A percentile compares a stretch with the other conserved stretches of the same genome.
Evolutionary conservation across 1,284 basidiomycete species (phyloP).

Genomic region (Fomitiporia mediterranea): DNA sequence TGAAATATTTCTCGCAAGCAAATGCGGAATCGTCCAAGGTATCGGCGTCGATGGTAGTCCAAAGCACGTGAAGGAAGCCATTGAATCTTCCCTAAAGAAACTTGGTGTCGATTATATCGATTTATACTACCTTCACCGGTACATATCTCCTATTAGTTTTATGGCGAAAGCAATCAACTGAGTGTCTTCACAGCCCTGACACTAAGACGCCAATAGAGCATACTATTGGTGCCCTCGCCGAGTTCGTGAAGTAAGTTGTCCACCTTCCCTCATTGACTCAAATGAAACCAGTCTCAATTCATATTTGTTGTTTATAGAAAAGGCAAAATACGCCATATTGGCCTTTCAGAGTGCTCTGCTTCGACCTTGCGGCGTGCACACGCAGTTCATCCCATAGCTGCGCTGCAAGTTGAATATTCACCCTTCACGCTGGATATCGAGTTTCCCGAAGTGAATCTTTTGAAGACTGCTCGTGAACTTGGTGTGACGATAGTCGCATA

Average conservation of each 20-base stretch:
- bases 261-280: too few relatives aligned
- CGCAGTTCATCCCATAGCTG: constrained; percentile 54
- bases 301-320: constrained; percentile 29
- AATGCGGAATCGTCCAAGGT: constrained; percentile 39
- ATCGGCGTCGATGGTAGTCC: constrained; percentile 30
- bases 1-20: constrained; percentile 46
- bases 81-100: constrained; percentile 35
- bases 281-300: too few relatives aligned
- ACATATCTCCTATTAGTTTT: constrained; percentile 4
- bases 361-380: constrained; percentile 59
- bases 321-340: constrained; percentile 59
- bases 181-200: constrained; percentile 35
- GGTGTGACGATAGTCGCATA: constrained; percentile 55
- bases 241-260: constrained; percentile 46
- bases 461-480: constrained; percentile 48
- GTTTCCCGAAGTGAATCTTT: constrained; percentile 40
- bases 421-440: constrained; percentile 56
- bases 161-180: neutral
- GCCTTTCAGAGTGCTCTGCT: constrained; percentile 57
- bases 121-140: constrained; percentile 43
- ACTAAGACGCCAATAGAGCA: constrained; percentile 43
- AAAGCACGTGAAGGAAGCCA: constrained; percentile 33
- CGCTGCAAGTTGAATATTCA: constrained; percentile 61
- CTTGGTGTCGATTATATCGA: constrained; percentile 44
- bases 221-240: constrained; percentile 47